Percentiles rank a stretch among this genome's conserved stretches.
phyloP scores from a whole-genome alignment of 2,329 filamentous ascomycete genomes.

The Sclerotinia sclerotiorum region DNA sequence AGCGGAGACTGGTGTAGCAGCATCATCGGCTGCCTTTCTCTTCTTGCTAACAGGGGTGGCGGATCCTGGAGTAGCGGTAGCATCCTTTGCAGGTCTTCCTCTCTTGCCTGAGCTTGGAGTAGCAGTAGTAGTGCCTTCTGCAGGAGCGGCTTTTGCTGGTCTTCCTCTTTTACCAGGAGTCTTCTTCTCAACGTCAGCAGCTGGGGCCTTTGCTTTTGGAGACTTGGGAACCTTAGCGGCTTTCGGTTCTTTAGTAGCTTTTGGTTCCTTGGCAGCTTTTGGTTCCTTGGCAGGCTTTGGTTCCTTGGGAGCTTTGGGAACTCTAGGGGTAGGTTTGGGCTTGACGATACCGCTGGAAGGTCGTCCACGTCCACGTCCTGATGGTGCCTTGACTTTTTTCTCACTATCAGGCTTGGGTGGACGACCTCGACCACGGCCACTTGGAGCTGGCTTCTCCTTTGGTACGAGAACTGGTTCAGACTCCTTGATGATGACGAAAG shows the following conservation, averaged over 20 bases:
- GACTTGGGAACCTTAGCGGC: neutral
- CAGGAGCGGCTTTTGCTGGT: conserved; percentile 3
- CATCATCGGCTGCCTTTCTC: conserved; percentile 21
- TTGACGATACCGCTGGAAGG: conserved; percentile 22
- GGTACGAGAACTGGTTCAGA: conserved; percentile 32
- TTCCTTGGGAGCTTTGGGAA: conserved; percentile 14
- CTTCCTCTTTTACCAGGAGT: conserved; percentile 19
- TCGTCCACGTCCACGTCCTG: conserved; percentile 31
- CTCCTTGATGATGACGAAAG: conserved; percentile 63
- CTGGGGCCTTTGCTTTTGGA: conserved; percentile 5
- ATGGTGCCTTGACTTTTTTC: conserved; percentile 32
- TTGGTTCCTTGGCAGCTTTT: neutral
- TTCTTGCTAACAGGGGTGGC: conserved; percentile 22
- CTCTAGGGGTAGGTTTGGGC: conserved; percentile 17
- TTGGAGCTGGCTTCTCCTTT: conserved; percentile 26
- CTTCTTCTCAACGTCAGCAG: conserved; percentile 8
- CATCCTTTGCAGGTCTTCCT: conserved; percentile 16
- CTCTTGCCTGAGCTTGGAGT: conserved; percentile 16
- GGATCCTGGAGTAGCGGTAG: neutral
- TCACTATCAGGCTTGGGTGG: conserved; percentile 31
- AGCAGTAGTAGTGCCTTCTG: neutral
- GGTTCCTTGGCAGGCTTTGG: conserved; percentile 4
- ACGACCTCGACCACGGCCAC: conserved; percentile 32
- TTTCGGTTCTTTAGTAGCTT: conserved; percentile 1
- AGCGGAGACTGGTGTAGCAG: conserved; percentile 7